Conservation (phyloP, 2,329 filamentous ascomycete species). For the Colletotrichum sp. region DNA sequence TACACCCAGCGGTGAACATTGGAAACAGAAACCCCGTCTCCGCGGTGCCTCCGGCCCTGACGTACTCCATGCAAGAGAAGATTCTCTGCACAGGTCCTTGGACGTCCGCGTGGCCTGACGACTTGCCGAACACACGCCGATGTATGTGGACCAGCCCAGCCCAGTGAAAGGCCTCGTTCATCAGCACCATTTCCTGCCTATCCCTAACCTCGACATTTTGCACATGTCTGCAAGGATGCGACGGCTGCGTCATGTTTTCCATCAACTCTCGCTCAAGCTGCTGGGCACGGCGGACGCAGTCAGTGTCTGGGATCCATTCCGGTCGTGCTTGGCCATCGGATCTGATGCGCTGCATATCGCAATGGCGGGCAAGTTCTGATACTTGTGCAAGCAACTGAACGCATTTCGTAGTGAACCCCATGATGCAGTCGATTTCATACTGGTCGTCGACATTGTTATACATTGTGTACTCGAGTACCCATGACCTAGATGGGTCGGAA, state of each 20-base stretch:
- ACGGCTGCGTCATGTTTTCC: conserved; percentile 52
- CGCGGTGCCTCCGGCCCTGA: conserved; percentile 70
- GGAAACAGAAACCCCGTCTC: conserved; percentile 81
- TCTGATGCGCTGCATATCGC: conserved; percentile 69
- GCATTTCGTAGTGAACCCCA: conserved; percentile 77
- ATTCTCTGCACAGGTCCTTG: conserved; percentile 68
- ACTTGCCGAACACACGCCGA: conserved; percentile 71
- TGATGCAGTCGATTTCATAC: conserved; percentile 79
- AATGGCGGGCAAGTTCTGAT: conserved; percentile 71
- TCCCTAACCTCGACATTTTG: conserved; percentile 59
- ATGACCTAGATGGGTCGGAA: conserved; percentile 53
- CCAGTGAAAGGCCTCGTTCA: conserved; percentile 81
- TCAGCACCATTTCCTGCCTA: conserved; percentile 68
- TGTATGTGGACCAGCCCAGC: conserved; percentile 78
- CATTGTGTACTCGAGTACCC: conserved; percentile 55
- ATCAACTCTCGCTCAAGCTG: conserved; percentile 66
- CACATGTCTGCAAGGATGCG: conserved; percentile 47
- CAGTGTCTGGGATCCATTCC: conserved; percentile 63
- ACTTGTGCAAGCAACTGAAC: conserved; percentile 74
- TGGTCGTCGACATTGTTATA: conserved; percentile 59
- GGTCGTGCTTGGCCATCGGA: conserved; percentile 36
- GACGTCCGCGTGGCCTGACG: conserved; percentile 62
- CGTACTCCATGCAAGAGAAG: conserved; percentile 63
- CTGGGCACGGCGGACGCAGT: conserved; percentile 61
- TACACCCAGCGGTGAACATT: conserved; percentile 83